Evolutionary conservation across 495 filamentous ascomycete species (phyloP), one percentile per base, ranked within the genome.

Genomic region (Talaromyces ruber): DNA sequence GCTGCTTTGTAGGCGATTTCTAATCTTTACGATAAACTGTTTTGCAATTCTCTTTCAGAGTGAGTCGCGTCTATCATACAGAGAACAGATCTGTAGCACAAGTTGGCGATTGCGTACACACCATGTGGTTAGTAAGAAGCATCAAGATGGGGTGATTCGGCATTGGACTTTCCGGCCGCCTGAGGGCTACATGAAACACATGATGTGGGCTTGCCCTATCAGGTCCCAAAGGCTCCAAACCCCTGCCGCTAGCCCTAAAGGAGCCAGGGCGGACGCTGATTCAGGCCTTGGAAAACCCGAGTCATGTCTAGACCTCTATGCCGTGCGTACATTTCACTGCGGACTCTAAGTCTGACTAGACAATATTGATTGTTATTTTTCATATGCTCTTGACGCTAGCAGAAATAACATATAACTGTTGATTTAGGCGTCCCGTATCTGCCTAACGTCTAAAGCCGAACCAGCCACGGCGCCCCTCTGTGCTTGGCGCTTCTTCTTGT

Each of bases 401-500:
- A 37, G 12, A 16, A 39, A 39, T 4, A 39, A 39, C 34, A 11
- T 47, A 47, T 47, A n/a, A 39, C 43, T 47, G 22, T 26, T 1
- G 16, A 28, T 26, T 29, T 1, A 54, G 51, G 16, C 9, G 2
- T 28, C 11, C 4, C 24, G 2, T 25, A 29, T 11, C 24, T 51
- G 25, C 16, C 28, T 77, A 93, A 71, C 91, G 79, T 29, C 92
- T 90, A 79, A 95, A 96, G 0, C 90, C 87, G 76, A 95, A 95
- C 92, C 92, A 97, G 16, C 92, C 89, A 66, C 82, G 88, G 74
- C 85, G 89, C 64, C 83, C 81, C 52, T 84, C 84, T 70, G 85
- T 81, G 65, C 83, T 81, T 54, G 84, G 83, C 70, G 85, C 81
- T 62, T 83, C 77, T 63, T 82, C 79, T 60, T 83, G 74, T 6